Evolutionary conservation across 805 yeast genomes (phyloP).

Genomic region (Sugiyamaella mastotermitis): DNA sequence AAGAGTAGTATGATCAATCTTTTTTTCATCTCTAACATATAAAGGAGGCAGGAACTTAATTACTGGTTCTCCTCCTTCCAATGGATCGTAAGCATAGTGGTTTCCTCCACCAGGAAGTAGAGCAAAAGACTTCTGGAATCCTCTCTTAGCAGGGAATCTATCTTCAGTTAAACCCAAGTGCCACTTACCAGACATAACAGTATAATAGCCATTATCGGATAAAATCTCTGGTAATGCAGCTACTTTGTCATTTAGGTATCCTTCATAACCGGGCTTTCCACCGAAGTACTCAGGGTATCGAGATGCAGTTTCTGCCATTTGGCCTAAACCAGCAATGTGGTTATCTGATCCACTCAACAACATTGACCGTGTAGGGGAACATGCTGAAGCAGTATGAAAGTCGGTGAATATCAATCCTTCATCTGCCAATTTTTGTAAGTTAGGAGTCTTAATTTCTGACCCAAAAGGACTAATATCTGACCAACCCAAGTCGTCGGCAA

Average conservation of each 20-base stretch:
- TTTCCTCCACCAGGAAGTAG: constrained; percentile 54
- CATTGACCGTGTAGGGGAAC: constrained; percentile 61
- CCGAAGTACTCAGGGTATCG: constrained; percentile 34
- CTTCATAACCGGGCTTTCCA: constrained; percentile 52
- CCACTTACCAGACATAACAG: constrained; percentile 55
- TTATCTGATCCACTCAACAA: constrained; percentile 56
- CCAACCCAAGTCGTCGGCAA: constrained; percentile 59
- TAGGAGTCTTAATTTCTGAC: constrained; percentile 48
- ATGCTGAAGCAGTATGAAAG: constrained; percentile 59
- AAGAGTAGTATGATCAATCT: constrained; percentile 32
- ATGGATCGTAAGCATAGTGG: constrained; percentile 43
- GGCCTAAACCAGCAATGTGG: constrained; percentile 56
- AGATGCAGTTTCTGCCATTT: constrained; percentile 44
- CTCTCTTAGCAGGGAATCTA: constrained; percentile 45
- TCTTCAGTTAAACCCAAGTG: constrained; percentile 46
- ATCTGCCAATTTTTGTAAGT: constrained; percentile 38
- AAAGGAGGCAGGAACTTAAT: constrained; percentile 34
- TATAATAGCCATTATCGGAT: constrained; percentile 43
- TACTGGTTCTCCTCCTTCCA: constrained; percentile 18
- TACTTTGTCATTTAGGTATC: constrained; percentile 44
- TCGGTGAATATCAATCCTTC: constrained; percentile 48
- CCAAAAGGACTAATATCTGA: constrained; percentile 52
- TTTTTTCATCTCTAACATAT: constrained; percentile 36
- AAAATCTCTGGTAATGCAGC: constrained; percentile 50
- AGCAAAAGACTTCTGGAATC: constrained; percentile 46